Base-by-base conservation (phyloP, 2,329 filamentous ascomycete genomes). In the Pseudopithomyces chartarum region DNA sequence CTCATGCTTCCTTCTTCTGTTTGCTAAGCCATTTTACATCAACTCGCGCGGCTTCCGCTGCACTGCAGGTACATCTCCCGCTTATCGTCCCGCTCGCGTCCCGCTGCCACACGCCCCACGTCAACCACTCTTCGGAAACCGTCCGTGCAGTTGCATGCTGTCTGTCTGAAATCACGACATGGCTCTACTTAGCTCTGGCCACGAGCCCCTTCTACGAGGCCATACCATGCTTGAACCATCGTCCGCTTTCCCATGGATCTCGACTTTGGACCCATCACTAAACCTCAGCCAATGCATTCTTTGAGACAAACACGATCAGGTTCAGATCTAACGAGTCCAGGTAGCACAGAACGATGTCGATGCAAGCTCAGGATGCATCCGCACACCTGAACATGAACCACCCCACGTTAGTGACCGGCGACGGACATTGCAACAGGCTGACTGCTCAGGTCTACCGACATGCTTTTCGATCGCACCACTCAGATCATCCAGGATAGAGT, bases 301-400 rank as follows among this genome's bases (percentile, higher is more conserved):
- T 39, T 58, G 50, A 46, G 52, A 53, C 60, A 48, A 59, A 55
- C 20, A 52, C 51, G 50, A 36, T 56, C 58, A 56, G 53, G 59
- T 52, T 60, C 45, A 51, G 39, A 42, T 15, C 13, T 3, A 5
- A 8, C 17, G 13, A 54, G 42, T 62, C 55, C 44, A 33, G 56
- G 47, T 55, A 38, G 54, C 13, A 56, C 55, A 20, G 63, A 54
- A 33, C 65, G 46, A 65, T 69, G 66, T 57, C 61, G 61, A 40
- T 61, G 60, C 47, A 29, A 48, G 8, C 49, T 22, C 54, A 63
- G 51, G 54, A 43, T 34, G 20, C 60, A 58, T 57, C 57, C 57
- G 49, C 57, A 55, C 65, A 70, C 47, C 50, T 70, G 62, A 54
- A 57, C 49, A 70, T 70, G 65, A 44, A 50, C 12, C 65, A 72